phyloP scores from a whole-genome alignment of 768 basidiomycete genomes.

The Suillus spraguei region DNA sequence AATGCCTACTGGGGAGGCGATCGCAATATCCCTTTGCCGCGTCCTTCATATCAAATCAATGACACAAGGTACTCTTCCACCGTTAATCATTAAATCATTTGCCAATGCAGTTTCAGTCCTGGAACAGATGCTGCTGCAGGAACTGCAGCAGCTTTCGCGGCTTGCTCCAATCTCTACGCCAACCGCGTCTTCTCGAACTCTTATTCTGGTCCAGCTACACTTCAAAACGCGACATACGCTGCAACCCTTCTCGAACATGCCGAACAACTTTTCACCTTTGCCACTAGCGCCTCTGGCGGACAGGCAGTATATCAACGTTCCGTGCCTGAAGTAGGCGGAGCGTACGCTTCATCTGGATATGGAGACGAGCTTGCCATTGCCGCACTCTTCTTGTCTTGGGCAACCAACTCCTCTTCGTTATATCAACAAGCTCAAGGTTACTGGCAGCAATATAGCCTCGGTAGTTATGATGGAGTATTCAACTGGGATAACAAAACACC shows the following conservation, averaged over 20 bases:
- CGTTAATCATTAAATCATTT: not conserved
- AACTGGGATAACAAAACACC: conserved; percentile 91
- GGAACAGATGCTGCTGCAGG: conserved; percentile 91
- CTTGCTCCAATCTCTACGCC: conserved; percentile 83
- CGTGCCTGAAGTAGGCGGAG: conserved; percentile 60
- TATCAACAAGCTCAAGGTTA: conserved; percentile 66
- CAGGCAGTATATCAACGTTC: conserved; percentile 68
- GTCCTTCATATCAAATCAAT: conserved; percentile 82
- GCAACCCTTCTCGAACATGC: conserved; percentile 73
- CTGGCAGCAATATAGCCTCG: conserved; percentile 59
- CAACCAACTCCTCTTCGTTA: conserved; percentile 59
- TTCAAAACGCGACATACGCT: conserved; percentile 76
- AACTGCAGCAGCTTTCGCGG: conserved; percentile 84
- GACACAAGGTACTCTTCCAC: conserved; percentile 45
- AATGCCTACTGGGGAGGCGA: conserved; percentile 92
- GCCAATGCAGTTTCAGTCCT: conserved; percentile 42
- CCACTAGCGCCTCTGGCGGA: conserved; percentile 55
- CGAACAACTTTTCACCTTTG: conserved; percentile 72
- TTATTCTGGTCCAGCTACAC: conserved; percentile 61
- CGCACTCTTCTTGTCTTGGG: conserved; percentile 74
- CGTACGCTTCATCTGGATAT: conserved; percentile 75
- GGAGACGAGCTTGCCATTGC: conserved; percentile 77
- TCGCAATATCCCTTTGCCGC: conserved; percentile 67
- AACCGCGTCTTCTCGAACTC: conserved; percentile 55
- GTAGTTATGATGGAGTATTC: conserved; percentile 58